A percentile compares a stretch with the other conserved stretches of the same genome.
phyloP scores from a whole-genome alignment of 2,329 filamentous ascomycete genomes.

The Penicillium sumatraense region DNA sequence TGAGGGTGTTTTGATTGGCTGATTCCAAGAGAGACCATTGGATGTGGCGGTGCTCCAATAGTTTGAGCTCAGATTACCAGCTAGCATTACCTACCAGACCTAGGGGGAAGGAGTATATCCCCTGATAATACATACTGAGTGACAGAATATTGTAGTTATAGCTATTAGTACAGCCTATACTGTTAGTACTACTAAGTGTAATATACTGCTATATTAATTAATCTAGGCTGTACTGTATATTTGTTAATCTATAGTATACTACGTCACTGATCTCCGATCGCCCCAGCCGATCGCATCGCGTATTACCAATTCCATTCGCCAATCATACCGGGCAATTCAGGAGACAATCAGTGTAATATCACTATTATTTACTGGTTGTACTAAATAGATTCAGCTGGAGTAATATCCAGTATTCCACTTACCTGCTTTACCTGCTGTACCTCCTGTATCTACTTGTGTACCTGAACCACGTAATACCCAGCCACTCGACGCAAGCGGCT shows the following conservation, averaged over 20 bases:
- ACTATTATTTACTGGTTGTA: no score
- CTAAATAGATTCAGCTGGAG: no score
- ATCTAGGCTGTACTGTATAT: neutral
- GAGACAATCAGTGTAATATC: no score
- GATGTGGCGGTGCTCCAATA: constrained; percentile 7
- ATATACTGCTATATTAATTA: neutral
- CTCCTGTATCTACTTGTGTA: no score
- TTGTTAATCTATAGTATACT: neutral
- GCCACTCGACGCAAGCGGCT: constrained; percentile 36
- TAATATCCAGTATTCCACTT: no score
- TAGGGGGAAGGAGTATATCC: no score
- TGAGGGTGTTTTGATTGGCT: constrained; percentile 2
- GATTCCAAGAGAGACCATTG: neutral
- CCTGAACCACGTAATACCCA: constrained; percentile 22
- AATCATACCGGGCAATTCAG: no score
- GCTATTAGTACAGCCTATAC: no score
- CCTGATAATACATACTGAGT: no score
- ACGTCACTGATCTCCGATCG: constrained; percentile 33
- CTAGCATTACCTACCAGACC: no score
- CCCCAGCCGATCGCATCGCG: constrained; percentile 16
- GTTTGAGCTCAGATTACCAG: constrained; percentile 13
- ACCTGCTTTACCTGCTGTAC: no score
- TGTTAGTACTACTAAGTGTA: neutral
- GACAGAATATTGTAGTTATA: no score
- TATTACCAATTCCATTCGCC: neutral